Evolutionary conservation across 208 protist genomes (phyloP), one percentile per base, ranked within the genome.

Genomic region (Acanthamoeba triangularis): DNA sequence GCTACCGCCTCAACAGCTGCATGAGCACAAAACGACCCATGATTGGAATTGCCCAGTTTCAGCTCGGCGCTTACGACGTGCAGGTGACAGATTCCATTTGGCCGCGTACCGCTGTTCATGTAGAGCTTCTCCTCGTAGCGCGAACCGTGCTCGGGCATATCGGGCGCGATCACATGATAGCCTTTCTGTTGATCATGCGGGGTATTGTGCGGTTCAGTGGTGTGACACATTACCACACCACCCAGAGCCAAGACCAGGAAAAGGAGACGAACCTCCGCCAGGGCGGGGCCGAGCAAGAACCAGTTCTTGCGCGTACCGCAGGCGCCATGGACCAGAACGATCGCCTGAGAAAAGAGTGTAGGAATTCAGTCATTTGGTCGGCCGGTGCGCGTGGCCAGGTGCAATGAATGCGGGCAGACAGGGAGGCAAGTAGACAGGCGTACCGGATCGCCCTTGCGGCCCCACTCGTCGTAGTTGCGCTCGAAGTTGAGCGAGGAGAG

Each of bases 131-230:
- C 80, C 10, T 59, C 49, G 35, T 65, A 63, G 4, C 80, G 44
- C 33, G 80, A 0, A 25, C 80, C 80, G 52, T 88, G 80, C 49
- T 88, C 80, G 30, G 80, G 80, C 80, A 88, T 88, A n/a, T 88
- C 80, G 5, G 80, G 80, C 25, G 80, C 80, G 30, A 88, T 8
- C 20, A 88, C 80, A 10, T 63, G 49, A 41, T 88, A 88, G 44
- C 80, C 80, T 14, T 88, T 54, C 80, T 85, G 76, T 41, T 23
- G 8, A 8, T 6, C 25, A 2, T 20, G 10, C 13, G 23, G 16
- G 30, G 25, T 2, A 13, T 25, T 78, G 16, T 0, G 3, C 11
- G 69, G 69, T 47, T 6, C 6, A 20, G n/a, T n/a, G n/a, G n/a
- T n/a, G n/a, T n/a, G n/a, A n/a, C n/a, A n/a, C n/a, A n/a, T n/a